Evolutionary conservation across 2,329 filamentous ascomycete species (phyloP).

Genomic region (Nakataea oryzae): DNA sequence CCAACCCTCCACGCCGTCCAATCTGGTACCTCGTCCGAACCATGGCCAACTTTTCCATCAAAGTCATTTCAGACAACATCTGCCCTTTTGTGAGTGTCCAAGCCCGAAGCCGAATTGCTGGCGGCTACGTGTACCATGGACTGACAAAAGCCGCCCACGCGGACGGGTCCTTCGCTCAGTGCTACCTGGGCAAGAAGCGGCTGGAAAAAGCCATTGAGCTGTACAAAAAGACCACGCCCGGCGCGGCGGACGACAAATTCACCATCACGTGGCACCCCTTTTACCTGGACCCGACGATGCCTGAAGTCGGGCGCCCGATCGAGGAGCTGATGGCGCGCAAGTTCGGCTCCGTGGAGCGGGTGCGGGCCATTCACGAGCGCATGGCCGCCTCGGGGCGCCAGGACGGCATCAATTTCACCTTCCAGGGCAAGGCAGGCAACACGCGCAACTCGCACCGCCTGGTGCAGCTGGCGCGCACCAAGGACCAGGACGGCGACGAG

Average conservation of each 20-base stretch:
- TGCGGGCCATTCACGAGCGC: conserved; percentile 12
- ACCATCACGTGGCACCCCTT: conserved; percentile 67
- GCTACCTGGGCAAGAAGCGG: conserved; percentile 71
- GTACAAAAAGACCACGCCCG: conserved; percentile 53
- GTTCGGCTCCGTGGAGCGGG: conserved; percentile 53
- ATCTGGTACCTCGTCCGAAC: conserved; percentile 2
- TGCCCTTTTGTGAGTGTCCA: conserved; percentile 47
- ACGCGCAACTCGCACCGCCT: conserved; percentile 73
- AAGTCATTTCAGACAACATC: conserved; percentile 70
- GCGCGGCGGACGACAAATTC: conserved; percentile 54
- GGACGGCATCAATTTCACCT: conserved; percentile 65
- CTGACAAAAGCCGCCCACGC: conserved; percentile 10
- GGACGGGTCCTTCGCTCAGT: conserved; percentile 36
- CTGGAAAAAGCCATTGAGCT: conserved; percentile 60
- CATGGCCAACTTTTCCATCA: conserved; percentile 69
- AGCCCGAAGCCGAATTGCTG: background rate
- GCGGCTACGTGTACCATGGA: background rate
- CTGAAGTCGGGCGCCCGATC: conserved; percentile 31
- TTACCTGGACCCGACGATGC: conserved; percentile 63
- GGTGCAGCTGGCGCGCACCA: conserved; percentile 55
- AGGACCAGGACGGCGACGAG: conserved; percentile 11
- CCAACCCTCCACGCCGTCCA: background rate
- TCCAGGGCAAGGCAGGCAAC: conserved; percentile 61
- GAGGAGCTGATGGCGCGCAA: conserved; percentile 44
- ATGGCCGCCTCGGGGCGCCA: conserved; percentile 46